Base-by-base conservation (phyloP, 75 land plant genomes). In the Pinus tabuliformis region DNA sequence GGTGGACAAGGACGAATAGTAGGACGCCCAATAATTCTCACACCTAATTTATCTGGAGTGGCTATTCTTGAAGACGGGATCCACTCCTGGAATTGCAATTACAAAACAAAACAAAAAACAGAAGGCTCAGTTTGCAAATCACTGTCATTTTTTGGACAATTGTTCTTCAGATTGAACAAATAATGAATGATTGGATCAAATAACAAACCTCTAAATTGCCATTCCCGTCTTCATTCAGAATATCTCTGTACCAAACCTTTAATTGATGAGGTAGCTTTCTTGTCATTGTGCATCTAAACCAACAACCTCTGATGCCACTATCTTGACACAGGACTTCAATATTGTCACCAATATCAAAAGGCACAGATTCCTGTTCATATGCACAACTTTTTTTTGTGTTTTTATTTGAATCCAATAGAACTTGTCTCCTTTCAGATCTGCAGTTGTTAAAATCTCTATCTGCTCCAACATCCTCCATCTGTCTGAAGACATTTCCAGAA, bases 271-370 rank as follows among this genome's bases (percentile, higher is more conserved):
- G 60, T 56, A 77, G 78, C 79, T 82, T 83, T 61, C 88, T 87
- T 16, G 86, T 61, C 22, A 95, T 79, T 16, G 59, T 76, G 59
- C 90, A 87, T 78, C 80, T 83, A 78, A 87, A 89, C 98, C 98
- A 95, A 37, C 98, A 95, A 14, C 98, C 98, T 75, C 98, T 81
- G 18, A 95, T 82, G 49, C 95, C 98, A 84, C 98, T 95, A 66
- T 95, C 98, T 66, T 92, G 91, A 58, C 80, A 88, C 45, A 95
- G 87, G 28, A 90, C 83, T 80, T 95, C 98, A 54, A 95, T 77
- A 18, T 82, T 79, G 45, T 86, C 88, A 58, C 87, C 98, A 54
- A 83, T 56, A 54, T 73, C 74, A 73, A 56, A 73, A 60, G 8
- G 20, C 58, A 42, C 42, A 22, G 49, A 42, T 68, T 68, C 49